A percentile compares a stretch with the other conserved stretches of the same genome.
phyloP scores from a whole-genome alignment of 352 stramenopile species.

The Phytophthora pluvialis region DNA sequence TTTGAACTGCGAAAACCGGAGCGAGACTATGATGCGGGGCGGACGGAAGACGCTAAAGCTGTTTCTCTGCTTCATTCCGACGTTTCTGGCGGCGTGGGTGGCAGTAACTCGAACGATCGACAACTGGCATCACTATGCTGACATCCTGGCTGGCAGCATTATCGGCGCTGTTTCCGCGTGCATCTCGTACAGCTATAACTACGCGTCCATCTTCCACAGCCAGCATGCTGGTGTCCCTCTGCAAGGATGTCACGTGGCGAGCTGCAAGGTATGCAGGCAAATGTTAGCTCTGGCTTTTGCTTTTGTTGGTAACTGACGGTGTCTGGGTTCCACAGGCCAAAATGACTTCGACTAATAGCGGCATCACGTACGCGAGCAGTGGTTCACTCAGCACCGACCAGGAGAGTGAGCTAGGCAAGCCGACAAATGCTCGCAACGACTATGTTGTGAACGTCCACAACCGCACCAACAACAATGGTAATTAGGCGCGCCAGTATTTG shows the following conservation, averaged over 20 bases:
- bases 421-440: constrained; percentile 19
- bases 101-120: constrained; percentile 80
- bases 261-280: constrained; percentile 42
- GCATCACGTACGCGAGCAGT: constrained; percentile 37
- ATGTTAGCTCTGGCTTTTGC: not conserved
- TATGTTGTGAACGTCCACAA: constrained; percentile 41
- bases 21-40: constrained; percentile 57
- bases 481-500: constrained; percentile 23
- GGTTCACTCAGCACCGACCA: constrained; percentile 26
- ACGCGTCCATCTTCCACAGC: constrained; percentile 66
- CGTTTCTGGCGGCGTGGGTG: constrained; percentile 76
- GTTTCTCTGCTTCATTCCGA: constrained; percentile 77
- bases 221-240: constrained; percentile 61
- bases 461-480: constrained; percentile 27
- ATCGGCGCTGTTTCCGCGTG: constrained; percentile 63
- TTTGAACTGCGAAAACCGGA: constrained; percentile 66
- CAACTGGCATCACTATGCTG: constrained; percentile 89
- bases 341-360: constrained; percentile 15
- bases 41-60: constrained; percentile 74
- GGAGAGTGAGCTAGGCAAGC: constrained; percentile 24
- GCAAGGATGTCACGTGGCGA: constrained; percentile 45
- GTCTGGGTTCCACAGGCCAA: constrained; percentile 24
- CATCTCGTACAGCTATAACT: constrained; percentile 75
- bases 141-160: constrained; percentile 68
- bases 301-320: constrained; percentile 5